Evolutionary conservation across 192 early-diverging fungal genomes (phyloP).

Genomic region (Paraglomus occultum): DNA sequence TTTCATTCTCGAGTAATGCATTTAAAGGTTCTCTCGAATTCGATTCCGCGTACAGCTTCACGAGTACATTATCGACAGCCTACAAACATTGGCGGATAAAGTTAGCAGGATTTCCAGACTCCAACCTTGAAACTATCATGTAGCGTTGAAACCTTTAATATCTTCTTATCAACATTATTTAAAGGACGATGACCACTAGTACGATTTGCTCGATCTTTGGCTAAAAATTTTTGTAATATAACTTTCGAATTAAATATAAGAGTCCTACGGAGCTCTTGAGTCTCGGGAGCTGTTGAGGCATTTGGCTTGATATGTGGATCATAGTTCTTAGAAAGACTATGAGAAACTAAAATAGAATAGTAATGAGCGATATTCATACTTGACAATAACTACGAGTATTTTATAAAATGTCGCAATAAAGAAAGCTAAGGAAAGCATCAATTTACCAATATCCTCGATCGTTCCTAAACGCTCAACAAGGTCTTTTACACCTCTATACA

Average conservation of each 20-base stretch:
- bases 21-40: constrained; percentile 25
- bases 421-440: too few relatives aligned
- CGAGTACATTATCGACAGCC: constrained; percentile 41
- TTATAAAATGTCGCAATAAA: not conserved
- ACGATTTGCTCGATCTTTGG: constrained; percentile 35
- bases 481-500: constrained; percentile 44
- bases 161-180: not conserved
- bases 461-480: constrained; percentile 37
- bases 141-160: constrained; percentile 16
- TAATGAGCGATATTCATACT: too few relatives aligned
- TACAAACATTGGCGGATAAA: constrained; percentile 2
- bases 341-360: constrained; percentile 26
- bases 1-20: constrained; percentile 40
- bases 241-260: constrained; percentile 61
- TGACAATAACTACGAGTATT: too few relatives aligned
- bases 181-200: constrained; percentile 1
- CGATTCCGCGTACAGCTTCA: constrained; percentile 34
- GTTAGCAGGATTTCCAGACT: not conserved
- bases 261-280: constrained; percentile 39
- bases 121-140: not conserved
- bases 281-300: constrained; percentile 37
- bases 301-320: constrained; percentile 45
- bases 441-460: constrained; percentile 52
- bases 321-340: constrained; percentile 37
- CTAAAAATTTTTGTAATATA: constrained; percentile 54